Base-by-base conservation (phyloP, 2,329 filamentous ascomycete species). In the Oidium heveae region DNA sequence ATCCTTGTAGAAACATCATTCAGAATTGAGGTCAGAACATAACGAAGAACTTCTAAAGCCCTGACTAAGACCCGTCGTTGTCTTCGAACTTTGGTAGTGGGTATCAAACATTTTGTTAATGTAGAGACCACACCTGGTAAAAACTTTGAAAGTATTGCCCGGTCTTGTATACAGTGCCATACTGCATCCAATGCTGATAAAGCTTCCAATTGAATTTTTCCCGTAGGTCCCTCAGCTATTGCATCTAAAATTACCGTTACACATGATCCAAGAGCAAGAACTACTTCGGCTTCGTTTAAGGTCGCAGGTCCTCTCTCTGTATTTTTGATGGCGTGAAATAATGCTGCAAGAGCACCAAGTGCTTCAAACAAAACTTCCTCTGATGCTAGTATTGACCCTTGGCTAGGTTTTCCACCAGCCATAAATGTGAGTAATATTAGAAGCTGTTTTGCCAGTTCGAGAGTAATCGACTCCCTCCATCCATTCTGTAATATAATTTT, bases 111-210 rank as follows among this genome's bases (percentile, higher is more conserved):
- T 62, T 82, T 88, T 1, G 83, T 80, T 24, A 98, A 69, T 0
- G 80, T 78, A 2, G 91, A 96, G 0, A 94, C 77, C 0, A 86
- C 86, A 10, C 88, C 86, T 0, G 93, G 91, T 44, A 96, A 72
- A 62, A 98, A 91, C 57, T 77, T 88, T 10, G 86, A 85, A 55
- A 94, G 70, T 2, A 84, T 78, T n/a, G 83, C 75, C 50, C 75
- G 75, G 61, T 91, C 82, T 54, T 74, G 78, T 46, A 94, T 72
- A 22, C 78, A 76, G 7, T 66, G 63, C 59, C 79, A 76, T 8
- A 91, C 68, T 0, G 75, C 69, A 53, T 75, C 68, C 1, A 95
- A 65, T 7, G 83, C 78, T 13, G 70, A 66, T 3, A 86, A 69
- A 6, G 86, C 84, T 59, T 82, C 76, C 5, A 82, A 64, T 63